Conservation (phyloP, 2,329 filamentous ascomycete species). For the Pseudovirgaria hyperparasitica region DNA sequence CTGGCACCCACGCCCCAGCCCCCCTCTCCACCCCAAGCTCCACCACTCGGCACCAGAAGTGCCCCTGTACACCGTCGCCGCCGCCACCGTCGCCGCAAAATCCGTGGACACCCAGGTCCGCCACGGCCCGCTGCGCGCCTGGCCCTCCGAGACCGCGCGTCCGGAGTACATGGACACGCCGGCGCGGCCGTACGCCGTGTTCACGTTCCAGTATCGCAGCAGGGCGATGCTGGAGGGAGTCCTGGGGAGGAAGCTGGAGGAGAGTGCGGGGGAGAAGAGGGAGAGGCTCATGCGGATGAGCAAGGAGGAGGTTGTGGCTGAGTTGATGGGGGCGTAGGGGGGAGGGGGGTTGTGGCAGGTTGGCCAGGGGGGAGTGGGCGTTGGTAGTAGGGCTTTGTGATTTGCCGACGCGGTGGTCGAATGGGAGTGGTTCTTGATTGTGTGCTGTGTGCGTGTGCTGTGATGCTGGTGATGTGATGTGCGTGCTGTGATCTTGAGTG, state of each 20-base stretch:
- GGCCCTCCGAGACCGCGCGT: slow-evolving; percentile 22
- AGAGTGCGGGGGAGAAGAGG: slow-evolving; percentile 9
- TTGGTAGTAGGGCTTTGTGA: too few relatives aligned
- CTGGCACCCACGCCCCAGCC: slow-evolving; percentile 4
- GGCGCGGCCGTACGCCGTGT: slow-evolving; percentile 29
- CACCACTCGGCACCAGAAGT: slow-evolving; percentile 20
- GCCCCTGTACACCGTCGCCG: slow-evolving; percentile 12
- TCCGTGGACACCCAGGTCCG: slow-evolving; percentile 19
- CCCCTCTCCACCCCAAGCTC: slow-evolving; percentile 9
- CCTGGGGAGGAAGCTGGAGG: slow-evolving; percentile 14
- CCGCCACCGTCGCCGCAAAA: slow-evolving; percentile 7
- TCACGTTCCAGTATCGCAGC: slow-evolving; percentile 35
- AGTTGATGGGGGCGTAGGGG: slow-evolving; percentile 4
- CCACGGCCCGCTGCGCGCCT: slow-evolving; percentile 22
- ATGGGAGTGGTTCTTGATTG: too few relatives aligned
- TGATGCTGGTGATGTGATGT: too few relatives aligned
- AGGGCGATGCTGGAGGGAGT: slow-evolving; percentile 19
- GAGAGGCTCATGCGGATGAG: slow-evolving; percentile 13
- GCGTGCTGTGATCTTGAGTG: too few relatives aligned
- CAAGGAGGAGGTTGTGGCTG: slow-evolving; percentile 17
- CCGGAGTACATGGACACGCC: slow-evolving; percentile 30
- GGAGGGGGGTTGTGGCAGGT: too few relatives aligned
- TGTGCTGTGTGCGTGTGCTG: too few relatives aligned
- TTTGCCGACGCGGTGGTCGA: too few relatives aligned
- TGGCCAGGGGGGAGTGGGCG: too few relatives aligned